Conservation (phyloP, 2,329 filamentous ascomycete genomes). For the Esteya vermicola region DNA sequence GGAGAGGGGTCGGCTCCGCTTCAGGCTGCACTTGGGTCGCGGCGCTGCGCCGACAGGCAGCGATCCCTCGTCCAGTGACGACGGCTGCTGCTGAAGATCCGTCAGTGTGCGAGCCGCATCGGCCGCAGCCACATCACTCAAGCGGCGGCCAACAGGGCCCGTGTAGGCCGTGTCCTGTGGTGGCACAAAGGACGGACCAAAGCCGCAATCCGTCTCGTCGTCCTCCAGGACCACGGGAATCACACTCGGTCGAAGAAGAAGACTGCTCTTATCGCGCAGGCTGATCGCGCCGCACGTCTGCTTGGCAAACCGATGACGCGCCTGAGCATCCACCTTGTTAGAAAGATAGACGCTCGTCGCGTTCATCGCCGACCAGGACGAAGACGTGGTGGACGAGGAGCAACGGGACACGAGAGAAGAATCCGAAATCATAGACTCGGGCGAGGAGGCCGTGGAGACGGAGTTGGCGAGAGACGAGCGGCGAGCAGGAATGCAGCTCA, state of each 20-base stretch:
- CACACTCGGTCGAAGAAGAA: slow-evolving; percentile 33
- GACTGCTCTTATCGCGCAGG: slow-evolving; percentile 27
- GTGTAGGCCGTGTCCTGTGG: slow-evolving; percentile 42
- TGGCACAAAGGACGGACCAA: slow-evolving; percentile 25
- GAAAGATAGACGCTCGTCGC: slow-evolving; percentile 32
- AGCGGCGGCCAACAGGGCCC: slow-evolving; percentile 31
- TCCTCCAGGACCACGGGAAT: slow-evolving; percentile 38
- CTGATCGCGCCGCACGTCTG: slow-evolving; percentile 24
- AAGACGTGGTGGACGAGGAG: slow-evolving; percentile 48
- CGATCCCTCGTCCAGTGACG: slow-evolving; percentile 18
- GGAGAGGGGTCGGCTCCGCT: slow-evolving; percentile 46
- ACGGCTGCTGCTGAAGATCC: slow-evolving; percentile 41
- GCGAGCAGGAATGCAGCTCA: slow-evolving; percentile 33
- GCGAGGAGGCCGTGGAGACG: slow-evolving; percentile 48
- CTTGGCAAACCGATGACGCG: slow-evolving; percentile 50
- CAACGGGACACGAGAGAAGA: slow-evolving; percentile 46
- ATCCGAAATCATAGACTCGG: slow-evolving; percentile 55
- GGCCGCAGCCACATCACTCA: slow-evolving; percentile 37
- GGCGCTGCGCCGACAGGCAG: not conserved
- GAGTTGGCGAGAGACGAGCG: slow-evolving; percentile 51
- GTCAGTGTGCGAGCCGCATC: slow-evolving; percentile 46
- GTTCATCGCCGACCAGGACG: slow-evolving; percentile 44
- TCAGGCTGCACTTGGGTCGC: slow-evolving; percentile 25
- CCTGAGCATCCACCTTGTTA: slow-evolving; percentile 45
- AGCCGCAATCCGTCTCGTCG: slow-evolving; percentile 26